These are phyloP conservation scores for Pseudogymnoascus sp. DNA, from an alignment of 2,329 filamentous ascomycete species.

Conservation along the genomic window DNA sequence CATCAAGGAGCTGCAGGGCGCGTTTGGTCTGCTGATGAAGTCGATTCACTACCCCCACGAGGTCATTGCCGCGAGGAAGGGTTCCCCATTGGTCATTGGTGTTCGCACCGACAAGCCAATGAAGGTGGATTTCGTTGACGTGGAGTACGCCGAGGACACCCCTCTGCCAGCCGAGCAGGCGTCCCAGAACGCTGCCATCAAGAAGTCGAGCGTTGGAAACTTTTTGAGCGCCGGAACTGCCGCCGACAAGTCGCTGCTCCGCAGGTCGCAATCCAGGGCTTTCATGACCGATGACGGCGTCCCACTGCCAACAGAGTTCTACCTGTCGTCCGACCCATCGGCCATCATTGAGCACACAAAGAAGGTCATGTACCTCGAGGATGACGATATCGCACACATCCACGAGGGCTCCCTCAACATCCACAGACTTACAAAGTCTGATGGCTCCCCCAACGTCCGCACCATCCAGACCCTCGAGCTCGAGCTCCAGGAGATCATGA, in stretches of 20 bases:
- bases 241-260: conserved; percentile 93
- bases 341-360: conserved; percentile 99
- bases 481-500: conserved; percentile 99
- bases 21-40: conserved; percentile 95
- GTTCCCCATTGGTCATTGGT: conserved; percentile 93
- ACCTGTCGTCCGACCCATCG: conserved; percentile 96
- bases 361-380: conserved; percentile 99
- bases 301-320: conserved; percentile 98
- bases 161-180: conserved; percentile 87
- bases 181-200: conserved; percentile 91
- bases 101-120: conserved; percentile 97
- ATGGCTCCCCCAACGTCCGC: conserved; percentile 93
- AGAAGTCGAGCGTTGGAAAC: conserved; percentile 67
- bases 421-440: conserved; percentile 93
- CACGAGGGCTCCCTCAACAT: conserved; percentile 99
- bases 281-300: conserved; percentile 98
- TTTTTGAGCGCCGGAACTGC: conserved; percentile 68
- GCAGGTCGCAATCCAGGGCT: conserved; percentile 95
- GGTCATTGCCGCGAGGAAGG: conserved; percentile 95
- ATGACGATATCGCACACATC: conserved; percentile 99
- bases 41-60: conserved; percentile 98
- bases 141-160: conserved; percentile 78
- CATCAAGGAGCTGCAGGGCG: conserved; percentile 96
- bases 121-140: conserved; percentile 99
- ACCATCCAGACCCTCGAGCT: conserved; percentile 98